These are phyloP conservation scores for Dactylis glomerata DNA, from an alignment of 176 grass and related monocot species.

Conservation along the genomic window DNA sequence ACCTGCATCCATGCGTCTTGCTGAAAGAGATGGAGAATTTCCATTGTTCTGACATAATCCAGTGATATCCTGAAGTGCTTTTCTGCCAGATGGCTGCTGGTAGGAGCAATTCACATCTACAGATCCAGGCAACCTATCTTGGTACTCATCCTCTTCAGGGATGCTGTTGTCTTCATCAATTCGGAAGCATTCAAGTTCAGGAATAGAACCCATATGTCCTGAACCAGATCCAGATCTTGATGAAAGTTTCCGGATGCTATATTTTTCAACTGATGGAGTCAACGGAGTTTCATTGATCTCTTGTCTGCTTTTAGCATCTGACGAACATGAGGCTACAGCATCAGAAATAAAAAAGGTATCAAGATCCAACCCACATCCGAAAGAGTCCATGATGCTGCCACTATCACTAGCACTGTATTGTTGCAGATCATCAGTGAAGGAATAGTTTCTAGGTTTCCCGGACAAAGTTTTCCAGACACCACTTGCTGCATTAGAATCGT, in stretches of 20 bases:
- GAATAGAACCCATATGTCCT: conserved; percentile 49
- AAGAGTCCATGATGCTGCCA: conserved; percentile 26
- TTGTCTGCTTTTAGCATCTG: conserved; percentile 29
- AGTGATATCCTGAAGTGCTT: conserved; percentile 60
- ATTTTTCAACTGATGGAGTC: conserved; percentile 69
- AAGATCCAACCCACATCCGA: conserved; percentile 45
- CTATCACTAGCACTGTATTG: conserved; percentile 34
- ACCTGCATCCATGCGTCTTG: conserved; percentile 27
- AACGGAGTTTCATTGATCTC: conserved; percentile 41
- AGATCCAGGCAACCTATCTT: conserved; percentile 23
- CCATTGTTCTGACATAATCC: conserved; percentile 44
- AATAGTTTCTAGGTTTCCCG: conserved; percentile 41
- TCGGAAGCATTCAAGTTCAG: conserved; percentile 68
- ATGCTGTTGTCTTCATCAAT: conserved; percentile 74
- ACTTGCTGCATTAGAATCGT: conserved; percentile 21
- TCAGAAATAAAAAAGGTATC: conserved; percentile 44
- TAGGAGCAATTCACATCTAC: neutral
- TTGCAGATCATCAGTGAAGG: conserved; percentile 31
- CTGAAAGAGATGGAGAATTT: conserved; percentile 32
- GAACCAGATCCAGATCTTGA: conserved; percentile 46
- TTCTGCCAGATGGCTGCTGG: conserved; percentile 40
- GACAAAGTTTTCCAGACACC: conserved; percentile 24
- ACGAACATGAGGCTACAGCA: conserved; percentile 37
- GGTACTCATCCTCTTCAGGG: conserved; percentile 53
- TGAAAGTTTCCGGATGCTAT: conserved; percentile 43